Evolutionary conservation across 148 eudicot genomes (phyloP), one percentile per base, ranked within the genome.

Genomic region (Rhododendron kiyosumense): DNA sequence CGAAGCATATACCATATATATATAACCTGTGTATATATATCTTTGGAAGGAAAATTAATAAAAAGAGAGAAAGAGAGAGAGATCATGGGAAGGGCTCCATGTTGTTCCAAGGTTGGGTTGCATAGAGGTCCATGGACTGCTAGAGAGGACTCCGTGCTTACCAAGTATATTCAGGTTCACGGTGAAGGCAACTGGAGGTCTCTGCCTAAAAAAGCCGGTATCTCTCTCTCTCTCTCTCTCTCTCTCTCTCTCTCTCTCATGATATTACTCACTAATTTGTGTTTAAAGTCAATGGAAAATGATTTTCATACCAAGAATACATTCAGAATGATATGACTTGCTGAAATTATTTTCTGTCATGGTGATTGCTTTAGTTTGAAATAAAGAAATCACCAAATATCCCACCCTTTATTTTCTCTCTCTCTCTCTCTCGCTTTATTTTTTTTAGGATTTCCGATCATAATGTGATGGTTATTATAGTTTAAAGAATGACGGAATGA

Each of bases 121-220:
- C 94, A 90, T 77, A 89, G 92, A 87, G 95, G 95, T 82, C 95
- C 95, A 71, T 93, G 95, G 95, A 89, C 92, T 36, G 81, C 90
- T 10, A 90, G 77, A 71, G 95, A 93, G 86, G 95, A 93, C 63
- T 83, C 87, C 7, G 90, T 93, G 88, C 91, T 93, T 20, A 90
- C 90, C 67, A 86, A 90, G 48, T 90, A 91, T 82, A 91, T 93
- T 85, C 86, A 88, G 84, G 67, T 83, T 87, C 94, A 93, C 78
- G 95, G 95, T 61, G 93, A 93, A 88, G 95, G 95, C 69, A 91
- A 91, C 86, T 93, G 95, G 95, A 89, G 94, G 84, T 91, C 95
- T 82, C 51, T 93, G 67, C 95, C 95, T 76, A 91, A 87, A 48
- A 89, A 91, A 48, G 95, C 95, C 7, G 95, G 95, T 93, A 84